A percentile compares a stretch with the other conserved stretches of the same genome.
phyloP scores from a whole-genome alignment of 306 rosid species.

The Coriaria nepalensis region DNA sequence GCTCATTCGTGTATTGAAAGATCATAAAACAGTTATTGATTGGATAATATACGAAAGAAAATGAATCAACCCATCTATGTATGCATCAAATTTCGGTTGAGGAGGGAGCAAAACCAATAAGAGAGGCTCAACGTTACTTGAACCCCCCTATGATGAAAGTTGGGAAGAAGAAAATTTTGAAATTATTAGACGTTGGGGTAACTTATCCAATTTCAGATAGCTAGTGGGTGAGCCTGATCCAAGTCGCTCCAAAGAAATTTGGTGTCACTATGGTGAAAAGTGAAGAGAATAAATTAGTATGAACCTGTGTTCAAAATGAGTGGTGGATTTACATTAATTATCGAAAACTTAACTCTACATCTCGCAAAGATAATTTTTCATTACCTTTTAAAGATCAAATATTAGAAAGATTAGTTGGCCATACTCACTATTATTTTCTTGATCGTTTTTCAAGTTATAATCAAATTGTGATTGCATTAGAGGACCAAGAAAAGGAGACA shows the following conservation, averaged over 20 bases:
- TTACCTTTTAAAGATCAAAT: not conserved
- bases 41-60: not conserved
- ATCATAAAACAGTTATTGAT: not conserved
- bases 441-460: constrained; percentile 1
- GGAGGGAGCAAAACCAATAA: not conserved
- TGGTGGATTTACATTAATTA: no score
- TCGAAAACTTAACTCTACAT: no score
- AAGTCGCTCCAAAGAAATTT: no score
- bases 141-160: not conserved
- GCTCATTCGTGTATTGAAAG: not conserved
- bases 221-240: not conserved
- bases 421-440: not conserved
- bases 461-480: not conserved
- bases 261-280: no score
- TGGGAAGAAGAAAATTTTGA: not conserved
- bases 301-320: no score
- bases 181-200: not conserved
- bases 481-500: not conserved
- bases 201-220: not conserved
- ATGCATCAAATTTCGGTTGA: not conserved
- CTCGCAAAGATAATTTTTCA: no score
- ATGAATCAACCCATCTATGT: not conserved
- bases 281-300: no score
- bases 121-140: not conserved
- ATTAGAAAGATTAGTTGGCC: not conserved